These are phyloP conservation scores for Elongisporangium undulatum DNA, from an alignment of 352 stramenopile genomes.

Conservation along the genomic window DNA sequence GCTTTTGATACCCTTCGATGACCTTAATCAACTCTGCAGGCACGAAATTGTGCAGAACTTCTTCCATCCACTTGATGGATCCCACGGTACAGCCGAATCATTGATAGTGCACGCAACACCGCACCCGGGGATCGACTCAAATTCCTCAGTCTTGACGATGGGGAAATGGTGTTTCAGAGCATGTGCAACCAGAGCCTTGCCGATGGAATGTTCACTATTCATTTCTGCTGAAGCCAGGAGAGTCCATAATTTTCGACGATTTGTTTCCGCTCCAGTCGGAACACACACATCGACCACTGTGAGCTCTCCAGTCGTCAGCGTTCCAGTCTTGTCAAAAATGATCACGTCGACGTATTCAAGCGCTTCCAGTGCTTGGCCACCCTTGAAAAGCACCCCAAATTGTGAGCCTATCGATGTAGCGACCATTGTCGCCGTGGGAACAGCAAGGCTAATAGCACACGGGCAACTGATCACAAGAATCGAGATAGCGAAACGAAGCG, in stretches of 20 bases:
- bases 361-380: slow-evolving; percentile 61
- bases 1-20: slow-evolving; percentile 43
- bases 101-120: slow-evolving; percentile 44
- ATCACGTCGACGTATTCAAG: slow-evolving; percentile 61
- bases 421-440: slow-evolving; percentile 77
- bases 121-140: slow-evolving; percentile 54
- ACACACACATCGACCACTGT: slow-evolving; percentile 24
- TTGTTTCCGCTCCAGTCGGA: neutral
- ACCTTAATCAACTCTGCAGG: slow-evolving; percentile 30
- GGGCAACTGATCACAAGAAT: slow-evolving; percentile 77
- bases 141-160: slow-evolving; percentile 19
- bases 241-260: slow-evolving; percentile 26
- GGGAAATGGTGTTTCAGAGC: slow-evolving; percentile 22
- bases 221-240: slow-evolving; percentile 44
- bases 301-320: slow-evolving; percentile 58
- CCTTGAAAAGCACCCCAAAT: slow-evolving; percentile 80
- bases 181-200: slow-evolving; percentile 44
- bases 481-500: slow-evolving; percentile 75
- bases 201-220: slow-evolving; percentile 65
- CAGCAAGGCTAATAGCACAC: slow-evolving; percentile 69
- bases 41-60: slow-evolving; percentile 40
- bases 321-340: slow-evolving; percentile 85
- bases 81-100: slow-evolving; percentile 15
- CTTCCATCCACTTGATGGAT: slow-evolving; percentile 69
- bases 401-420: slow-evolving; percentile 74